Percentiles rank a stretch among this genome's conserved stretches.
Evolutionary conservation across 805 yeast species (phyloP).

Genomic region (Suhomyces pyralidae): DNA sequence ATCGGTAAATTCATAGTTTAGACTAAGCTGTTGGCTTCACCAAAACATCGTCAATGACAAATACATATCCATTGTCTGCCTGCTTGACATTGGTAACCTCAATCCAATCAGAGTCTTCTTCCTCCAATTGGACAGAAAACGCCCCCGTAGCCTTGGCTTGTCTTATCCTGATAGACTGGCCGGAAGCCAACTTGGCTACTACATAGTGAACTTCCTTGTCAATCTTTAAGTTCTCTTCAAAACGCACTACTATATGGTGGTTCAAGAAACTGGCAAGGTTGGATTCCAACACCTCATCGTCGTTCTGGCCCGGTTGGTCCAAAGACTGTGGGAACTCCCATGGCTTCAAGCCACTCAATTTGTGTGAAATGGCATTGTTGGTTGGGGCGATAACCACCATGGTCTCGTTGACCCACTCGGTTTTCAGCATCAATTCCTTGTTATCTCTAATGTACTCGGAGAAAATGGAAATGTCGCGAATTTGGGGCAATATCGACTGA

Average conservation of each 20-base stretch:
- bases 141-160: constrained; percentile 13
- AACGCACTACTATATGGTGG: constrained; percentile 52
- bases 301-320: constrained; percentile 36
- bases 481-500: constrained; percentile 37
- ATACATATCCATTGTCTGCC: constrained; percentile 40
- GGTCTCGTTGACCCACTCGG: constrained; percentile 43
- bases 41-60: constrained; percentile 36
- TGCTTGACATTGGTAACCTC: constrained; percentile 24
- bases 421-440: constrained; percentile 44
- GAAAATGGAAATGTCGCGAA: constrained; percentile 51
- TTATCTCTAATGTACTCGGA: constrained; percentile 70
- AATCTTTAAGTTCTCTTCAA: constrained; percentile 18
- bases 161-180: constrained; percentile 18
- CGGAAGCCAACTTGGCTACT: constrained; percentile 17
- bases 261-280: constrained; percentile 60
- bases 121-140: constrained; percentile 13
- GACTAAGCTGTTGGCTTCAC: too few species aligned
- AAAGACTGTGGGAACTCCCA: constrained; percentile 72
- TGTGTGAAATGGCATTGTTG: constrained; percentile 46
- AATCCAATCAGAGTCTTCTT: constrained; percentile 15
- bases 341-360: constrained; percentile 60
- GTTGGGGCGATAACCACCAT: constrained; percentile 69
- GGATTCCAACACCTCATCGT: constrained; percentile 47
- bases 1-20: too few species aligned
- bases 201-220: constrained; percentile 13